These are phyloP conservation scores for Magnaporthiopsis poae DNA, from an alignment of 2,329 filamentous ascomycete genomes.

Conservation along the genomic window DNA sequence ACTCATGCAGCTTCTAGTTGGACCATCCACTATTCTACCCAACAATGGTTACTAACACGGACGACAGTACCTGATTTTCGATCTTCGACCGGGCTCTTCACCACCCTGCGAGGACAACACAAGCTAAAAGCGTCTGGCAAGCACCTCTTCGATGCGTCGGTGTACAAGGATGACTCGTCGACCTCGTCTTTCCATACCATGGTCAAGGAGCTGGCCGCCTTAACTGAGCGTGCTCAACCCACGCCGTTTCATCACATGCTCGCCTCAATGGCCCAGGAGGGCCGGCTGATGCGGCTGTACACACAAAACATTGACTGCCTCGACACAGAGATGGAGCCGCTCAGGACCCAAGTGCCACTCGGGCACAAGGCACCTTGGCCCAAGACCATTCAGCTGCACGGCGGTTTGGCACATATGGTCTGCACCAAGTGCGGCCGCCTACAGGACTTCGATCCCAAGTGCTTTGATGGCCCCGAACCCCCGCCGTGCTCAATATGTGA, in stretches of 20 bases:
- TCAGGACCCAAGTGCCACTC: conserved; percentile 72
- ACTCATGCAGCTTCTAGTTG: not conserved
- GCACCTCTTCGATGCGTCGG: conserved; percentile 90
- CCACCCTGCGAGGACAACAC: conserved; percentile 72
- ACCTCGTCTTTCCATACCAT: conserved; percentile 91
- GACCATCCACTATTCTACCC: conserved; percentile 5
- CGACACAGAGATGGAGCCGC: conserved; percentile 70
- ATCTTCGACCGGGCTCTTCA: conserved; percentile 82
- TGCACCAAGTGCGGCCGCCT: conserved; percentile 84
- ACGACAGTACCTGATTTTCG: conserved; percentile 80
- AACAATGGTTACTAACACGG: conserved; percentile 15
- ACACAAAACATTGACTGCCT: conserved; percentile 96
- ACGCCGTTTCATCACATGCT: conserved; percentile 90
- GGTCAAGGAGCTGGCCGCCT: conserved; percentile 76
- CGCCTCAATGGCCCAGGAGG: conserved; percentile 78
- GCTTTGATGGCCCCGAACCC: conserved; percentile 77
- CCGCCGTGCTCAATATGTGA: conserved; percentile 70
- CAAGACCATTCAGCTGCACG: conserved; percentile 83
- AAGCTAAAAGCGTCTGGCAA: conserved; percentile 90
- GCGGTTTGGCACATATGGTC: conserved; percentile 89
- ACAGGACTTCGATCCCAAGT: conserved; percentile 61
- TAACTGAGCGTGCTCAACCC: conserved; percentile 67
- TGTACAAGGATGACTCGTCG: conserved; percentile 83
- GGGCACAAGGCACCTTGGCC: conserved; percentile 84
- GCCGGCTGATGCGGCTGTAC: conserved; percentile 79